phyloP scores from a whole-genome alignment of 2,329 filamentous ascomycete species.

The Alternaria triticina region DNA sequence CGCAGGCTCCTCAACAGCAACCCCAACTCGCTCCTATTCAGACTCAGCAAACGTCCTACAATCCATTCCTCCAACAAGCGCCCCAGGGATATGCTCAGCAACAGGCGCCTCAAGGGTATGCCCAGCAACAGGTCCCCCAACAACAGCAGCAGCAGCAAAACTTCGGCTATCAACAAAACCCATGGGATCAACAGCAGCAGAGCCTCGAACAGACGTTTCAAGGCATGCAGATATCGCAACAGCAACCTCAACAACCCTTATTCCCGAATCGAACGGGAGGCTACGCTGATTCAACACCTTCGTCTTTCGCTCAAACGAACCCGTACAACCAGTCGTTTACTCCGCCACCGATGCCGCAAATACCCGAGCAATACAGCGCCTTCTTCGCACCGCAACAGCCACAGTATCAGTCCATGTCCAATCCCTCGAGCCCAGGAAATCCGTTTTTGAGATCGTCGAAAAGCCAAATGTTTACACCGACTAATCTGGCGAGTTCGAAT shows the following conservation, averaged over 20 bases:
- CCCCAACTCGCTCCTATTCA: constrained; percentile 33
- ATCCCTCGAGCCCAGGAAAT: constrained; percentile 48
- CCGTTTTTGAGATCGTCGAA: constrained; percentile 53
- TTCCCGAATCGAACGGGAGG: constrained; percentile 81
- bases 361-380: constrained; percentile 47
- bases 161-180: constrained; percentile 22
- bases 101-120: constrained; percentile 14
- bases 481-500: constrained; percentile 37
- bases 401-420: constrained; percentile 48
- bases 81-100: constrained; percentile 39
- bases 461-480: constrained; percentile 52
- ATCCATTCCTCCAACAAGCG: constrained; percentile 68
- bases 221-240: constrained; percentile 68
- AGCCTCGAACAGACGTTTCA: constrained; percentile 74
- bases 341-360: constrained; percentile 50
- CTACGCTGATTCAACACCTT: constrained; percentile 49
- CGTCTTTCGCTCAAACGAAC: constrained; percentile 47
- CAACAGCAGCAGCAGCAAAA: constrained; percentile 15
- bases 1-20: constrained; percentile 36
- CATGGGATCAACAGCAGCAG: constrained; percentile 38
- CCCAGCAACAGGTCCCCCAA: constrained; percentile 1
- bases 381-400: constrained; percentile 40
- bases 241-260: constrained; percentile 51
- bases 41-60: constrained; percentile 57
- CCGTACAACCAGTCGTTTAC: constrained; percentile 51